Percentiles rank a stretch among this genome's conserved stretches.
These are phyloP conservation scores for Aspergillus persii DNA, from an alignment of 2,329 filamentous ascomycete species.

Conservation along the genomic window DNA sequence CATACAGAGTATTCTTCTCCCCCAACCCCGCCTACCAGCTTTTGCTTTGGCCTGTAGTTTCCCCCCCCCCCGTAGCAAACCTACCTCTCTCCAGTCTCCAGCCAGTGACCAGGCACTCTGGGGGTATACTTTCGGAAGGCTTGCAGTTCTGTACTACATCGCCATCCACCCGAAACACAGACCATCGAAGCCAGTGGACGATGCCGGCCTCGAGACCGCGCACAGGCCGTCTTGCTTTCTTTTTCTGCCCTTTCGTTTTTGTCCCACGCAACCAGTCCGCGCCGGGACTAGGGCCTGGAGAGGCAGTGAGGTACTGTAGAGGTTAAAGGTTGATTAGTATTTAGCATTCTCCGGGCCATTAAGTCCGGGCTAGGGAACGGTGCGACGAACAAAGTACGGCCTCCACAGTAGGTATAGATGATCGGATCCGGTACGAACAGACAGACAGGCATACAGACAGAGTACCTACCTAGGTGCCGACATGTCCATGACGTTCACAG, in stretches of 20 bases:
- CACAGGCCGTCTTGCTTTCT: conserved; percentile 2
- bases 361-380: no score
- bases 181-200: not conserved
- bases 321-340: no score
- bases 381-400: no score
- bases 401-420: no score
- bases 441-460: no score
- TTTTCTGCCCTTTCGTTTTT: not conserved
- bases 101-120: not conserved
- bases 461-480: no score
- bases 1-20: not conserved
- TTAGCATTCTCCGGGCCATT: no score
- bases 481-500: no score
- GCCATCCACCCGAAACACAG: not conserved
- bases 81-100: not conserved
- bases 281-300: conserved; percentile 10
- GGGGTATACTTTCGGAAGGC: not conserved
- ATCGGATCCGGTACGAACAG: no score
- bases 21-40: not conserved
- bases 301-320: no score
- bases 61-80: not conserved
- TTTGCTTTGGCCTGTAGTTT: not conserved
- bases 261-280: conserved; percentile 10
- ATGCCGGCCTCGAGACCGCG: conserved; percentile 3
- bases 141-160: not conserved